A percentile compares a stretch with the other conserved stretches of the same genome.
These are phyloP conservation scores for Pittosporum tobira DNA, from an alignment of 129 eudicot genomes.

Conservation along the genomic window DNA sequence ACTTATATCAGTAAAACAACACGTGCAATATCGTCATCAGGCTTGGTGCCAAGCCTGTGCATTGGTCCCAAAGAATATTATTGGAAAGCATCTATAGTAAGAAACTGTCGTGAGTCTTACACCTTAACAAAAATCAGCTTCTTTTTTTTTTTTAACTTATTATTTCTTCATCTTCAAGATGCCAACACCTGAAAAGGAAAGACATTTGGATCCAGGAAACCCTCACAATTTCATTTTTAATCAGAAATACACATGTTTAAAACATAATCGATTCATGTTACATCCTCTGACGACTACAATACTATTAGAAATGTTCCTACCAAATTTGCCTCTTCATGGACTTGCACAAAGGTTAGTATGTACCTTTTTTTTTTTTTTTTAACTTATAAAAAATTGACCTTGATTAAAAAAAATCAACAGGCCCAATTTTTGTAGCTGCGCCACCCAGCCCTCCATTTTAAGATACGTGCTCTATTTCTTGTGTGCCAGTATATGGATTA, in stretches of 20 bases:
- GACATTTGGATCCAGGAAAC: not conserved
- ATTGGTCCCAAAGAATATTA: not conserved
- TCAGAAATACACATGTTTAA: not conserved
- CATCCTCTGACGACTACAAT: constrained; percentile 4
- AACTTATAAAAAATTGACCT: constrained; percentile 20
- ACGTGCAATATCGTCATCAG: not conserved
- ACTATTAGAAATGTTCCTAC: constrained; percentile 10
- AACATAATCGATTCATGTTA: not conserved
- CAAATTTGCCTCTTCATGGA: constrained; percentile 25
- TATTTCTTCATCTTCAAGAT: not conserved
- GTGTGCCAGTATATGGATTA: constrained; percentile 18
- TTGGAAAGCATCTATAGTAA: not conserved
- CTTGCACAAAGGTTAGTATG: constrained; percentile 24
- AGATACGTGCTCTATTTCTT: not conserved
- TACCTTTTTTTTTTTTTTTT: no score
- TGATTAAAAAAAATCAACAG: constrained; percentile 18
- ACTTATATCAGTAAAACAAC: not conserved
- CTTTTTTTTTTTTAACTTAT: not conserved
- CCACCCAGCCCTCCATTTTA: not conserved
- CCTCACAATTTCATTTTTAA: not conserved
- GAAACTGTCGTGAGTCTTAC: not conserved
- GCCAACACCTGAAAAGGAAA: constrained; percentile 5
- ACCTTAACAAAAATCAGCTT: not conserved
- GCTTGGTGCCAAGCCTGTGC: not conserved
- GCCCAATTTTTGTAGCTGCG: not conserved